Evolutionary conservation across 108 stramenopile genomes (phyloP).

Genomic region (Asterionellopsis glacialis): DNA sequence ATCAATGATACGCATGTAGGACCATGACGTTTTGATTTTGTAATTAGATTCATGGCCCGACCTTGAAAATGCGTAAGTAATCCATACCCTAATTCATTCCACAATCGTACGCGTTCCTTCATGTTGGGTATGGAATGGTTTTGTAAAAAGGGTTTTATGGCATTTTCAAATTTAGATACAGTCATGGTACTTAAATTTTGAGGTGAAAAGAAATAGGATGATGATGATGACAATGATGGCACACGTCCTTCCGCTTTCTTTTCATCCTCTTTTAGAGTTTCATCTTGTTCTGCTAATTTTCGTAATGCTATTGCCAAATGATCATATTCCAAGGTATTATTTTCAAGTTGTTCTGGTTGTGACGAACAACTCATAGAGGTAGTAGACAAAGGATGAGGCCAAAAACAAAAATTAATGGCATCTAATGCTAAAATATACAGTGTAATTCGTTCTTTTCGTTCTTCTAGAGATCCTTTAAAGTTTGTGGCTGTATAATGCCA

Average conservation of each 20-base stretch:
- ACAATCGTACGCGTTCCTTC: slow-evolving; percentile 48
- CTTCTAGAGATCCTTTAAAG: slow-evolving; percentile 19
- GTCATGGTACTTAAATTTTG: slow-evolving; percentile 46
- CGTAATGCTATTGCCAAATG: slow-evolving; percentile 77
- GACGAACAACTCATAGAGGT: no score
- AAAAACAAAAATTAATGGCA: slow-evolving; percentile 95
- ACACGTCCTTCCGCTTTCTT: not conserved
- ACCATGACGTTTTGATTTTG: slow-evolving; percentile 45
- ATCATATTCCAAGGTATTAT: slow-evolving; percentile 77
- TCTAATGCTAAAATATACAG: slow-evolving; percentile 86
- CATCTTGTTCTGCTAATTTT: slow-evolving; percentile 64
- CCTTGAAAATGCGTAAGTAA: slow-evolving; percentile 49
- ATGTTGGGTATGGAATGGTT: slow-evolving; percentile 49
- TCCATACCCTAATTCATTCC: slow-evolving; percentile 71
- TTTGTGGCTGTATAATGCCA: slow-evolving; percentile 75
- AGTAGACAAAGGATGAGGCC: slow-evolving; percentile 41
- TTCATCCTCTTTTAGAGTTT: no score
- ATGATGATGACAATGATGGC: no score
- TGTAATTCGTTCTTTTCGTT: slow-evolving; percentile 63
- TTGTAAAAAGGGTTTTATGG: slow-evolving; percentile 38
- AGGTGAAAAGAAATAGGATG: slow-evolving; percentile 56
- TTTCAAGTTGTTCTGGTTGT: not conserved
- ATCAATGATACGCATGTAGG: slow-evolving; percentile 55
- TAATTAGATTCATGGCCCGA: slow-evolving; percentile 53
- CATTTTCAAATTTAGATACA: slow-evolving; percentile 25